Evolutionary conservation across 2,329 filamentous ascomycete genomes (phyloP).

Genomic region (Trichoderma gracile): DNA sequence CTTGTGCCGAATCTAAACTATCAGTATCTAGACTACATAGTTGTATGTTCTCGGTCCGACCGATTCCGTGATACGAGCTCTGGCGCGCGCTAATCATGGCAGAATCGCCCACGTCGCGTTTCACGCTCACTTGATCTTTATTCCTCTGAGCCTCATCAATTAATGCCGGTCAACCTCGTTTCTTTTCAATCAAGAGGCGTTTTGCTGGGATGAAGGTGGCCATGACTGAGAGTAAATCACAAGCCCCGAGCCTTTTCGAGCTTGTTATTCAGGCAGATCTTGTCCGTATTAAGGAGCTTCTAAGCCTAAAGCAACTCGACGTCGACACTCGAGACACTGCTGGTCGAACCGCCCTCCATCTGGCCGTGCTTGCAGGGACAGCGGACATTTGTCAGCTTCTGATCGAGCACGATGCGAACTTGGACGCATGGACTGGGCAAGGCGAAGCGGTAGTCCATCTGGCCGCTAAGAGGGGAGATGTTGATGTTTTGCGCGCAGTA

Average conservation of each 20-base stretch:
- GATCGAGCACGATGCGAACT: neutral
- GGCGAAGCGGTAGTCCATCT: conserved; percentile 12
- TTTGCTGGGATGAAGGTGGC: neutral
- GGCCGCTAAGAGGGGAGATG: conserved; percentile 5
- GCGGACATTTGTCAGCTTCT: neutral
- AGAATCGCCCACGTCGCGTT: neutral
- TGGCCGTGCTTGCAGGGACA: neutral
- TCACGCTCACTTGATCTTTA: neutral
- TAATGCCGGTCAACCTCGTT: neutral
- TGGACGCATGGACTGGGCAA: neutral
- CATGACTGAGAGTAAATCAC: neutral
- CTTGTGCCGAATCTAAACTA: too few relatives aligned
- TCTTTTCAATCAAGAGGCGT: neutral
- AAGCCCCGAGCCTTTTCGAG: neutral
- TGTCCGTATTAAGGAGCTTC: neutral
- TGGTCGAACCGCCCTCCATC: conserved; percentile 10
- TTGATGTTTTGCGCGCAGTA: neutral
- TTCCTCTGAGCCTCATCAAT: too few relatives aligned
- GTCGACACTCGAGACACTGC: neutral
- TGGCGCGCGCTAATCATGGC: neutral
- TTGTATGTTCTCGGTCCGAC: neutral
- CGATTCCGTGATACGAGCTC: neutral
- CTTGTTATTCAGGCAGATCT: neutral
- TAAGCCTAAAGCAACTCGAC: neutral
- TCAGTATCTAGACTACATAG: neutral